A percentile compares a stretch with the other conserved stretches of the same genome.
Conservation (phyloP, 345 rosid species). For the Euphorbia lathyris region DNA sequence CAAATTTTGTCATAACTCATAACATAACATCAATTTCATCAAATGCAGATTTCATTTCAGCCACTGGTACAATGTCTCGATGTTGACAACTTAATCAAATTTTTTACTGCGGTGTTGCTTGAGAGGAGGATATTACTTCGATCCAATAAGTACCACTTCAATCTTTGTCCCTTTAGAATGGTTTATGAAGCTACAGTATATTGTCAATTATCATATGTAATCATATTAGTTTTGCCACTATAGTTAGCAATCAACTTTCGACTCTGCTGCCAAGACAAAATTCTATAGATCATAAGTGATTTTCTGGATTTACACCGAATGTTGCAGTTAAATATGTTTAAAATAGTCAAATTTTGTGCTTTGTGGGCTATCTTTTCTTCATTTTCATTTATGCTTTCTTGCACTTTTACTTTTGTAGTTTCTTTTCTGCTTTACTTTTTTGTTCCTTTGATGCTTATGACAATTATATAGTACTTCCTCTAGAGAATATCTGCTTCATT, state of each 20-base stretch:
- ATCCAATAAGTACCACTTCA: constrained; percentile 71
- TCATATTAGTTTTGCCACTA: constrained; percentile 7
- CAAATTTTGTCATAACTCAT: background rate
- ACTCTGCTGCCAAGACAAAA: background rate
- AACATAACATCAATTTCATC: constrained; percentile 4
- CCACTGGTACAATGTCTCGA: constrained; percentile 95
- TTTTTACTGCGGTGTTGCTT: constrained; percentile 85
- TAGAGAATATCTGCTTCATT: background rate
- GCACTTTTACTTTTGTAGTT: background rate
- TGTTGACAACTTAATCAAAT: constrained; percentile 84
- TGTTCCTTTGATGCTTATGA: too few relatives aligned
- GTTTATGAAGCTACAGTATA: background rate
- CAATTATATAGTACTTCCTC: background rate
- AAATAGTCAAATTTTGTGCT: background rate
- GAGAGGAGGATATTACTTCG: constrained; percentile 94
- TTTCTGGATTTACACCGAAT: background rate
- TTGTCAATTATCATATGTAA: background rate
- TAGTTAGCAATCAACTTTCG: background rate
- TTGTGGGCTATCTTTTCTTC: background rate
- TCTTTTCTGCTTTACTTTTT: background rate
- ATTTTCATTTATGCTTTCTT: background rate
- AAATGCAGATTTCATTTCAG: constrained; percentile 90
- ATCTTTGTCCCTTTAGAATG: constrained; percentile 8
- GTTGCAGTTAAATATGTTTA: background rate
- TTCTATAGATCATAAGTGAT: background rate